Conservation (phyloP, 2,329 filamentous ascomycete genomes). For the Colletotrichum lupini region DNA sequence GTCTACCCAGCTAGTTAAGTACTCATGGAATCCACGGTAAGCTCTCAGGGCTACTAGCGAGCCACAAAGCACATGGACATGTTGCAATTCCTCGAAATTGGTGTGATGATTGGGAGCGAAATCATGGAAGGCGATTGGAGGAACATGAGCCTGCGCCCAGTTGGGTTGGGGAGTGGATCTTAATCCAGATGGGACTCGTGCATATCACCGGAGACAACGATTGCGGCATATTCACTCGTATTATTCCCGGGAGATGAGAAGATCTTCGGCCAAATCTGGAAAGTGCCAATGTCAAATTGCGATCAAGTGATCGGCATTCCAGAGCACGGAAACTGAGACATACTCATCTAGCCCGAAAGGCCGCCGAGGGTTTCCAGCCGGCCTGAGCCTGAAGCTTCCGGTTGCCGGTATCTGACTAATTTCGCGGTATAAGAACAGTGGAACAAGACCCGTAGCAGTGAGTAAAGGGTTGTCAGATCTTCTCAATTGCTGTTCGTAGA, state of each 20-base stretch:
- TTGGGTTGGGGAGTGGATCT: background rate
- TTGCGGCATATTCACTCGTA: too few relatives aligned
- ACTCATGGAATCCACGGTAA: background rate
- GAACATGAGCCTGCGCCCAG: background rate
- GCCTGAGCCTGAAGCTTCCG: background rate
- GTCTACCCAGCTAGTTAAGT: background rate
- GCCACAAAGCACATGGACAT: background rate
- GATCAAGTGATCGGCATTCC: background rate
- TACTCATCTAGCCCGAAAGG: background rate
- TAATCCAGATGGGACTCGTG: background rate
- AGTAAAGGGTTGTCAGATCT: too few relatives aligned
- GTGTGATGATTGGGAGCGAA: background rate
- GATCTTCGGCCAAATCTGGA: background rate
- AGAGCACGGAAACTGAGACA: slow-evolving; percentile 3
- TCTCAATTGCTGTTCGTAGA: too few relatives aligned
- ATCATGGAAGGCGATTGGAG: background rate
- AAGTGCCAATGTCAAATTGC: background rate
- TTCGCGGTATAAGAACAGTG: too few relatives aligned
- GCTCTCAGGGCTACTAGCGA: background rate
- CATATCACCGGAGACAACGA: background rate
- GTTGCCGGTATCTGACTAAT: background rate
- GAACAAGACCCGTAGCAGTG: background rate
- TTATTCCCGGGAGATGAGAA: background rate
- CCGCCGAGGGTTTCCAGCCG: too few relatives aligned
- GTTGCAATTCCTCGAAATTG: too few relatives aligned